Evolutionary conservation across 371 early-diverging fungal genomes (phyloP).

Genomic region (Mucor racemosus): DNA sequence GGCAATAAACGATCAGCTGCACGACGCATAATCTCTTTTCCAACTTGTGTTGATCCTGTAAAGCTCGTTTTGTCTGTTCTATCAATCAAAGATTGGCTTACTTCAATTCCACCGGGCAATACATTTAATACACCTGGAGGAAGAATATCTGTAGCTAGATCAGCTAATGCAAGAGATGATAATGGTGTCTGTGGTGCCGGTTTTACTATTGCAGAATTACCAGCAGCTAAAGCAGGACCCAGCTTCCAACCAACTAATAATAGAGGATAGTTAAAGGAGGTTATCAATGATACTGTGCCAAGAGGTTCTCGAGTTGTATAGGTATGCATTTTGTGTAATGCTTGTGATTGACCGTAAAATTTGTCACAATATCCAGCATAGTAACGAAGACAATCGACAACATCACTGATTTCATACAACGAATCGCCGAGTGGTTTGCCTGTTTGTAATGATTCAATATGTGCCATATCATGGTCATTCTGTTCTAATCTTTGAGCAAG

Average conservation of each 20-base stretch:
- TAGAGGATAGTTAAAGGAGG: constrained; percentile 84
- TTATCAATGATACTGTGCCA: constrained; percentile 78
- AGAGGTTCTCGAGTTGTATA: constrained; percentile 76
- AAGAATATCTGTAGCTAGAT: constrained; percentile 33
- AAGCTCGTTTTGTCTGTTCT: constrained; percentile 43
- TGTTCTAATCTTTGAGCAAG: constrained; percentile 68
- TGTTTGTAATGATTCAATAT: constrained; percentile 79
- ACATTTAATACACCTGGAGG: constrained; percentile 74
- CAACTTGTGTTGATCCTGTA: constrained; percentile 75
- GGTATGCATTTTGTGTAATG: constrained; percentile 29
- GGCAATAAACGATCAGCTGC: constrained; percentile 69
- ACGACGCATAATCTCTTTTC: constrained; percentile 72
- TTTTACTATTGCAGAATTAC: constrained; percentile 45
- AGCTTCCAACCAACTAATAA: constrained; percentile 80
- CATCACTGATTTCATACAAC: constrained; percentile 55
- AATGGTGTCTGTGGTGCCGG: constrained; percentile 56
- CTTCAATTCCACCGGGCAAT: constrained; percentile 46
- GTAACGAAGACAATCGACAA: constrained; percentile 71
- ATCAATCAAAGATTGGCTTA: constrained; percentile 28
- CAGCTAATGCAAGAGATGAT: constrained; percentile 42
- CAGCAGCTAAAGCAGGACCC: constrained; percentile 79
- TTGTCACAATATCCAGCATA: constrained; percentile 85
- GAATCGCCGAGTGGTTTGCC: constrained; percentile 78
- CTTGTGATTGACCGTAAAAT: constrained; percentile 41
- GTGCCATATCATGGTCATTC: constrained; percentile 63